Evolutionary conservation across 768 basidiomycete species (phyloP).

Genomic region (Trametes meyenii): DNA sequence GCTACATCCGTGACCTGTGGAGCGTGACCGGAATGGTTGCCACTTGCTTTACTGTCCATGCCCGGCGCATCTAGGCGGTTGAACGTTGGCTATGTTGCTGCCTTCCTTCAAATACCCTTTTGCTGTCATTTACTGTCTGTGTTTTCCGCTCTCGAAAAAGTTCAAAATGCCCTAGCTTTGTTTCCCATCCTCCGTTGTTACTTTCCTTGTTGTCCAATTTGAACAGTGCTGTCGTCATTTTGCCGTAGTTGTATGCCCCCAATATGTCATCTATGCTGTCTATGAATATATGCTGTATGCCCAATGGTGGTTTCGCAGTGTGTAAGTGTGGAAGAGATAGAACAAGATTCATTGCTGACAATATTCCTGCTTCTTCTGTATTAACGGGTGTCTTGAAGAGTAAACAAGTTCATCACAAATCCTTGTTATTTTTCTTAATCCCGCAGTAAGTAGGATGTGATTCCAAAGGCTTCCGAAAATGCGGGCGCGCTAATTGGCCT

Average conservation of each 20-base stretch:
- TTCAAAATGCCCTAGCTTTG: neutral
- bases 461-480: neutral
- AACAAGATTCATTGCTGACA: neutral
- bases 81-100: neutral
- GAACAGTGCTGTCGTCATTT: neutral
- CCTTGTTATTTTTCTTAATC: neutral
- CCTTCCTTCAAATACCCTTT: neutral
- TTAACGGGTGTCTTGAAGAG: no score
- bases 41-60: conserved; percentile 54
- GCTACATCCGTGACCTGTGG: conserved; percentile 50
- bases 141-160: neutral
- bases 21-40: conserved; percentile 50
- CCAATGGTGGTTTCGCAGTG: neutral
- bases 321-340: no score
- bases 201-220: neutral
- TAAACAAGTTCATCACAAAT: neutral
- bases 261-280: conserved; percentile 2
- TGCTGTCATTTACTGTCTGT: neutral
- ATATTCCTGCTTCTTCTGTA: no score
- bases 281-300: conserved; percentile 22
- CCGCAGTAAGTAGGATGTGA: neutral
- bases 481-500: conserved; percentile 15
- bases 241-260: neutral
- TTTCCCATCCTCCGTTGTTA: neutral
- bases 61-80: conserved; percentile 27